phyloP scores from a whole-genome alignment of 1,284 basidiomycete species.

The Sanguinoderma infundibulare region DNA sequence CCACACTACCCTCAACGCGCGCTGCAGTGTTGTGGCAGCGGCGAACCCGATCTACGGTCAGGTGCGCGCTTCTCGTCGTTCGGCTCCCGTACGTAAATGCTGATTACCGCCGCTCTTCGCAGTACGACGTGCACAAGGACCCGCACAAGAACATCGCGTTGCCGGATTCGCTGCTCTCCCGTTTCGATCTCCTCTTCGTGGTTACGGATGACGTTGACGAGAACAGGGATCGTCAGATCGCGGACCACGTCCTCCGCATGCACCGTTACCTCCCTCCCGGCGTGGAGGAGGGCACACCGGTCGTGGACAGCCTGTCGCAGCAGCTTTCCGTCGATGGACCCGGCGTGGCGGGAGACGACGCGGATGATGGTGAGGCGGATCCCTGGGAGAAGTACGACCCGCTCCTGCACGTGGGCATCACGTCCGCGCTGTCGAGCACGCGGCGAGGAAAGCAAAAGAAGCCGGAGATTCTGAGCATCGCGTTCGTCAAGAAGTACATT shows the following conservation, averaged over 20 bases:
- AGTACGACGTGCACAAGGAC: slow-evolving; percentile 99
- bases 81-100: not conserved
- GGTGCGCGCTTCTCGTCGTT: slow-evolving; percentile 46
- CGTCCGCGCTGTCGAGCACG: slow-evolving; percentile 46
- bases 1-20: slow-evolving; percentile 96
- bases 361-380: slow-evolving; percentile 68
- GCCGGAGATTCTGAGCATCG: slow-evolving; percentile 88
- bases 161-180: slow-evolving; percentile 96
- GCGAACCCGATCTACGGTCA: slow-evolving; percentile 99
- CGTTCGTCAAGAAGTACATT: slow-evolving; percentile 98
- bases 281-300: slow-evolving; percentile 92
- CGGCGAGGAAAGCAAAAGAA: slow-evolving; percentile 64
- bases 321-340: slow-evolving; percentile 85
- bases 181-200: slow-evolving; percentile 98
- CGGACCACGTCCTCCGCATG: slow-evolving; percentile 97
- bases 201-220: slow-evolving; percentile 99
- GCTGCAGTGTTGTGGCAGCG: slow-evolving; percentile 97
- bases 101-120: slow-evolving; percentile 16
- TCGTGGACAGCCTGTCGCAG: slow-evolving; percentile 88
- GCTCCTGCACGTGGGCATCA: slow-evolving; percentile 84
- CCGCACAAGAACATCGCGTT: slow-evolving; percentile 99
- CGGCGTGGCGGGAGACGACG: slow-evolving; percentile 57
- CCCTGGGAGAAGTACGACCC: slow-evolving; percentile 98
- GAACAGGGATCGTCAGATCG: slow-evolving; percentile 91
- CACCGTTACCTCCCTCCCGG: slow-evolving; percentile 97